Percentiles rank a stretch among this genome's conserved stretches.
Evolutionary conservation across 2,329 filamentous ascomycete species (phyloP).

Genomic region (Colletotrichum sp.): DNA sequence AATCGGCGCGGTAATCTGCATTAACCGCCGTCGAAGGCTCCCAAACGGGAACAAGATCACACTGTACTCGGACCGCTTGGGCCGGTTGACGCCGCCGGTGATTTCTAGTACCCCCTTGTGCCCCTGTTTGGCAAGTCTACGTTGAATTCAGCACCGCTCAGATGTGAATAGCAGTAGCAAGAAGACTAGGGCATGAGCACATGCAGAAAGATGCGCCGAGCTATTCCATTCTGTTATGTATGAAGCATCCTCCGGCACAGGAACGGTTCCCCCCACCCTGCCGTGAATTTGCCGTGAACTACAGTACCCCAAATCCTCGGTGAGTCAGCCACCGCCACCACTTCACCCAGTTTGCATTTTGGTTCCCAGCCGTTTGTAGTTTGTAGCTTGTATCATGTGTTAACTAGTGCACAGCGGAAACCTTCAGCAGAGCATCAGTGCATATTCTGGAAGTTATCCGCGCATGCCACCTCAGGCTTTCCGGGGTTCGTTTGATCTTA

Average conservation of each 20-base stretch:
- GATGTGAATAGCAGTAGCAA: neutral
- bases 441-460: neutral
- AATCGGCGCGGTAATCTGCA: neutral
- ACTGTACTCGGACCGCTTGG: neutral
- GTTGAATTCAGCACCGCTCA: fast-evolving
- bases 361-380: neutral
- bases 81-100: neutral
- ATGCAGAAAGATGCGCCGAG: neutral
- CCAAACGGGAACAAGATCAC: neutral
- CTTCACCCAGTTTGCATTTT: neutral
- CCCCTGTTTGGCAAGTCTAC: neutral
- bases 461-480: neutral
- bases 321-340: neutral
- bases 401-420: neutral
- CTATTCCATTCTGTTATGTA: neutral
- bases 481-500: neutral
- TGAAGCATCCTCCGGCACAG: neutral
- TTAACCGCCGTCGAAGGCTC: neutral
- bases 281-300: neutral
- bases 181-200: neutral
- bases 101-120: neutral
- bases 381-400: neutral
- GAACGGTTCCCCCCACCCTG: neutral
- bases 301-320: neutral
- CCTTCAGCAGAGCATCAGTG: neutral